These are phyloP conservation scores for Seminavis robusta DNA, from an alignment of 108 stramenopile genomes.

Conservation along the genomic window DNA sequence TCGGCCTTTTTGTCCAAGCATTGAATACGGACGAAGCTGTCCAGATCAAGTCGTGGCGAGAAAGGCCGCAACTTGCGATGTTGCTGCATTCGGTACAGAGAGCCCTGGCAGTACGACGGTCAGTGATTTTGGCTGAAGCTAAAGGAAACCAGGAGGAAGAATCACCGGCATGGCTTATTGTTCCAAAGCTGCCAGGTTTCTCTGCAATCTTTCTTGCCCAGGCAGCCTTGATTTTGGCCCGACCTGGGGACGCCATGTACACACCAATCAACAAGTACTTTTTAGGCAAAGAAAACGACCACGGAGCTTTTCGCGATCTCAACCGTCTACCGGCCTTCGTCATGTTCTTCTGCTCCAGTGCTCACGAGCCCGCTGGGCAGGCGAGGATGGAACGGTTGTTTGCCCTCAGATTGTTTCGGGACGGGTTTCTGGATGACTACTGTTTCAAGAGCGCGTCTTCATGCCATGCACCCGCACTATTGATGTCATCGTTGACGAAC, in stretches of 20 bases:
- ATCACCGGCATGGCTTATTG: background rate
- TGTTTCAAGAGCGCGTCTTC: constrained; percentile 58
- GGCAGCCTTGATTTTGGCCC: constrained; percentile 51
- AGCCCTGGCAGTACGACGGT: constrained; percentile 48
- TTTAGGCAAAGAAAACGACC: constrained; percentile 51
- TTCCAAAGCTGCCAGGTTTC: constrained; percentile 53
- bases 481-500: constrained; percentile 60
- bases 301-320: constrained; percentile 80
- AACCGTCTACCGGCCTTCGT: constrained; percentile 75
- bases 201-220: constrained; percentile 72
- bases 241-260: constrained; percentile 71
- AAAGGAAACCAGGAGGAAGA: constrained; percentile 21
- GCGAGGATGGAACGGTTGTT: constrained; percentile 63
- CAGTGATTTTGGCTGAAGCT: constrained; percentile 30
- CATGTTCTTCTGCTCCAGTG: constrained; percentile 71
- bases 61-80: constrained; percentile 76
- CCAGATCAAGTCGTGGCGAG: constrained; percentile 56
- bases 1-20: constrained; percentile 49
- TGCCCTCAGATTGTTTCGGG: constrained; percentile 60
- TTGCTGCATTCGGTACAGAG: constrained; percentile 72
- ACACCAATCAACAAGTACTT: constrained; percentile 75
- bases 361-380: constrained; percentile 37
- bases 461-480: constrained; percentile 74
- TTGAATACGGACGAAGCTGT: constrained; percentile 54
- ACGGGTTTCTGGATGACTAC: constrained; percentile 58